Evolutionary conservation across 768 basidiomycete species (phyloP).

Genomic region (Chalciporus chontae): DNA sequence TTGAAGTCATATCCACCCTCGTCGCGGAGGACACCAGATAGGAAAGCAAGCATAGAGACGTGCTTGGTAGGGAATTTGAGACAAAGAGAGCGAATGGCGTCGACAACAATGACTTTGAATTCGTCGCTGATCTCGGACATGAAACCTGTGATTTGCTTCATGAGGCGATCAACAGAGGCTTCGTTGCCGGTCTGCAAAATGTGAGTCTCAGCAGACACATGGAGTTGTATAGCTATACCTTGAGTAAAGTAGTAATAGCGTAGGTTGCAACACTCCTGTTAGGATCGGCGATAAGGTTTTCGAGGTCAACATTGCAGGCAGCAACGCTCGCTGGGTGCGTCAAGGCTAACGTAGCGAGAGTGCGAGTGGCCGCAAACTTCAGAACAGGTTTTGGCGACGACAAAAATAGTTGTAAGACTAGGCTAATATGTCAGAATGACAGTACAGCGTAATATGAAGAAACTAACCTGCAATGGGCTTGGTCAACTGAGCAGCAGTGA

Average conservation of each 20-base stretch:
- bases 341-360: constrained; percentile 84
- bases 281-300: constrained; percentile 91
- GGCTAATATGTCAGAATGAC: constrained; percentile 7
- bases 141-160: constrained; percentile 99
- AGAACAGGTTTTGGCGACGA: constrained; percentile 92
- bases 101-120: constrained; percentile 99
- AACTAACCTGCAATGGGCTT: constrained; percentile 83
- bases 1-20: constrained; percentile 99
- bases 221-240: constrained; percentile 45
- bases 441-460: neutral
- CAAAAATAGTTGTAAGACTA: constrained; percentile 93
- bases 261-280: constrained; percentile 98
- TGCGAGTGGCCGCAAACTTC: constrained; percentile 97
- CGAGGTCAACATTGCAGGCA: constrained; percentile 92
- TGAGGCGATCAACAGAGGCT: constrained; percentile 95
- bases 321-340: constrained; percentile 85
- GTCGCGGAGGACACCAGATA: constrained; percentile 93
- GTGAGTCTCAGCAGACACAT: neutral
- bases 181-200: constrained; percentile 90
- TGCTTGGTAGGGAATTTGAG: constrained; percentile 99
- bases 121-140: constrained; percentile 99
- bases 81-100: constrained; percentile 96
- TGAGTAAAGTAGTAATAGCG: constrained; percentile 96
- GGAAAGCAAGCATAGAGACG: constrained; percentile 93
- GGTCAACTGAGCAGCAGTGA: constrained; percentile 70